Evolutionary conservation across 2,329 filamentous ascomycete genomes (phyloP).

Genomic region (Xylaria digitata): DNA sequence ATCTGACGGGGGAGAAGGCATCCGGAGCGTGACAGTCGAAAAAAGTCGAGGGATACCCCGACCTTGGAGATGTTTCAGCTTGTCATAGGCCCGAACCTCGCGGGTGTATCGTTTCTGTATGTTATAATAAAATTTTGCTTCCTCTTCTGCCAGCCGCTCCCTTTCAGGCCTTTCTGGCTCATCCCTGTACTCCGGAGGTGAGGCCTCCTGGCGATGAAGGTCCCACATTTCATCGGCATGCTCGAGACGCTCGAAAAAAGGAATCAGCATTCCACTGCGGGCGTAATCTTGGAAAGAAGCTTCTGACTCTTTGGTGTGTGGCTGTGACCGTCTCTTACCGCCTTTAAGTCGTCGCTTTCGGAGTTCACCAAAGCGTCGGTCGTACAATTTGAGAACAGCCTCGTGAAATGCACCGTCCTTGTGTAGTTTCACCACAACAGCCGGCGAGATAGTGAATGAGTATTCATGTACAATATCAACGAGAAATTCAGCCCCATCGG

Average conservation of each 20-base stretch:
- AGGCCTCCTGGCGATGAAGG: background rate
- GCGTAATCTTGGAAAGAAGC: background rate
- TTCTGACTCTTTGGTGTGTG: constrained; percentile 8
- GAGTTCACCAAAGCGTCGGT: constrained; percentile 6
- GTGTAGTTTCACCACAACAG: constrained; percentile 4
- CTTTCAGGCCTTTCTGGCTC: constrained; percentile 5
- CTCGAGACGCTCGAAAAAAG: background rate
- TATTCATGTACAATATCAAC: constrained; percentile 11
- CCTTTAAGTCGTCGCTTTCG: background rate
- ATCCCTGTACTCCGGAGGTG: background rate
- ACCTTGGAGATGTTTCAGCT: constrained; percentile 16
- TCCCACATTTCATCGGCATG: background rate
- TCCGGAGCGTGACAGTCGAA: background rate
- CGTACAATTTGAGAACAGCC: constrained; percentile 12
- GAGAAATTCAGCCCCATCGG: background rate
- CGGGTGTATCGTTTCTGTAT: background rate
- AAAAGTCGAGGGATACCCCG: constrained; percentile 10
- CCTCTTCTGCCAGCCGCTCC: constrained; percentile 8
- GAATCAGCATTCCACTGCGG: background rate
- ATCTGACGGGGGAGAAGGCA: constrained; percentile 11
- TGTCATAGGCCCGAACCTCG: constrained; percentile 13
- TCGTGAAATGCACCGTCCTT: background rate
- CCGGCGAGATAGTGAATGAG: constrained; percentile 9
- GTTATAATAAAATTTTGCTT: background rate
- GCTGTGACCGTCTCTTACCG: background rate